Evolutionary conservation across 176 grass and related monocot species (phyloP).

Genomic region (Saccharum spontaneum): DNA sequence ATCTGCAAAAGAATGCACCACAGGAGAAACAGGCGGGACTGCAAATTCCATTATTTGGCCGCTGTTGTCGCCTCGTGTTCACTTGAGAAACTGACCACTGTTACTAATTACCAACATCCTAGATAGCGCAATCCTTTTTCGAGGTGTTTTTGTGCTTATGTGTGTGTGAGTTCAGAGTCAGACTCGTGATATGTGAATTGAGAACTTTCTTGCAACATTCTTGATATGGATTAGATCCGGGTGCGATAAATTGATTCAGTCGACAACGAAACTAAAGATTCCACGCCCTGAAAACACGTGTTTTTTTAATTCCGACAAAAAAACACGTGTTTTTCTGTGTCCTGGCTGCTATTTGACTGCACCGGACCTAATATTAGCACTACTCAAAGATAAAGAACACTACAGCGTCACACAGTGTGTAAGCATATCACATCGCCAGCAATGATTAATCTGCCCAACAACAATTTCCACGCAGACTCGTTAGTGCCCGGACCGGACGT

Average conservation of each 20-base stretch:
- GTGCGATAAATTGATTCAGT: background rate
- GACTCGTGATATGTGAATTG: background rate
- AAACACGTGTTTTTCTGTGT: background rate
- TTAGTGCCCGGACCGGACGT: too few species aligned
- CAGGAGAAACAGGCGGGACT: background rate
- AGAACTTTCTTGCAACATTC: background rate
- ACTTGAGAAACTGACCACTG: background rate
- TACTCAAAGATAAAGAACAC: too few species aligned
- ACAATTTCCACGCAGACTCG: too few species aligned
- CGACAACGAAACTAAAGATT: background rate
- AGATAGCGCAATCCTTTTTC: background rate
- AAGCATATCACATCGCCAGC: too few species aligned
- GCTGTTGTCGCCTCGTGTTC: background rate
- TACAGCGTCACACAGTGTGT: too few species aligned
- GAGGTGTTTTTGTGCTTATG: background rate
- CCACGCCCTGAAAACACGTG: background rate
- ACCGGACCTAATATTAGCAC: too few species aligned
- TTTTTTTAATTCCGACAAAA: too few species aligned
- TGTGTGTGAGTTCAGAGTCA: background rate
- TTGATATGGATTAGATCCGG: background rate
- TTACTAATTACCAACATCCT: constrained; percentile 8
- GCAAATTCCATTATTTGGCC: background rate
- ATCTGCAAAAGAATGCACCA: background rate
- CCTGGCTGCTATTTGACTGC: background rate
- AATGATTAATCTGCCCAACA: too few species aligned